These are phyloP conservation scores for Entomortierella chlamydospora DNA, from an alignment of 192 early-diverging fungal genomes.

Conservation along the genomic window DNA sequence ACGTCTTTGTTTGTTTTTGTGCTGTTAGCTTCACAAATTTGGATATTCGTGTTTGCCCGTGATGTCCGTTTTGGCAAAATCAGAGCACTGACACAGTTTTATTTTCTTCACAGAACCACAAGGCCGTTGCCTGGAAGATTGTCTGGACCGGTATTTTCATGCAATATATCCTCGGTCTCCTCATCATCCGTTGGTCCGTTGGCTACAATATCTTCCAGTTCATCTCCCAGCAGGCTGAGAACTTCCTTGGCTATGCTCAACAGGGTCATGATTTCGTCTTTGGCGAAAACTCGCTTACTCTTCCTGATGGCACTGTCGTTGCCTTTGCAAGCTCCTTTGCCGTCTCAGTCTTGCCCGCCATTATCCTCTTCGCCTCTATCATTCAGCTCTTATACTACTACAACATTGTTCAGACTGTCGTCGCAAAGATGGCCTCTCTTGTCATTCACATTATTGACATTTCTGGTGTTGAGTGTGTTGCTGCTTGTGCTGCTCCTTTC, in stretches of 20 bases:
- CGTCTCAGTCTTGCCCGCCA: slow-evolving; percentile 80
- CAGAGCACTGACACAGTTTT: background rate
- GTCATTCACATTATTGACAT: slow-evolving; percentile 78
- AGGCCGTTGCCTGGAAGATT: slow-evolving; percentile 79
- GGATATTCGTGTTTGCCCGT: too few species aligned
- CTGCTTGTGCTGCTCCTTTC: slow-evolving; percentile 88
- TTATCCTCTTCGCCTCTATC: slow-evolving; percentile 89
- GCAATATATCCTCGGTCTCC: slow-evolving; percentile 84
- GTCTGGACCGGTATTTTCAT: slow-evolving; percentile 76
- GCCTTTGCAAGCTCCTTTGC: slow-evolving; percentile 62
- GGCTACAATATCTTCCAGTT: slow-evolving; percentile 82
- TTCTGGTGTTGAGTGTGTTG: slow-evolving; percentile 87
- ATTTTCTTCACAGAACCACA: slow-evolving; percentile 55
- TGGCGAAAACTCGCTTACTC: slow-evolving; percentile 57
- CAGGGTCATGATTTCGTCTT: slow-evolving; percentile 81
- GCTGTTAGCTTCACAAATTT: too few species aligned
- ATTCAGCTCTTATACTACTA: slow-evolving; percentile 88
- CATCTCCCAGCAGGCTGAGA: slow-evolving; percentile 63
- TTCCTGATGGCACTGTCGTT: slow-evolving; percentile 23
- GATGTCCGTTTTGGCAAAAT: too few species aligned
- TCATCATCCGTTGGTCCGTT: slow-evolving; percentile 77
- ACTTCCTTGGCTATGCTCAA: slow-evolving; percentile 72
- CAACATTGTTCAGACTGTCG: slow-evolving; percentile 87
- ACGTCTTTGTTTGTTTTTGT: too few species aligned
- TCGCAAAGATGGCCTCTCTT: slow-evolving; percentile 71